Base-by-base conservation (phyloP, 2,329 filamentous ascomycete species). In the Monilinia polystroma region DNA sequence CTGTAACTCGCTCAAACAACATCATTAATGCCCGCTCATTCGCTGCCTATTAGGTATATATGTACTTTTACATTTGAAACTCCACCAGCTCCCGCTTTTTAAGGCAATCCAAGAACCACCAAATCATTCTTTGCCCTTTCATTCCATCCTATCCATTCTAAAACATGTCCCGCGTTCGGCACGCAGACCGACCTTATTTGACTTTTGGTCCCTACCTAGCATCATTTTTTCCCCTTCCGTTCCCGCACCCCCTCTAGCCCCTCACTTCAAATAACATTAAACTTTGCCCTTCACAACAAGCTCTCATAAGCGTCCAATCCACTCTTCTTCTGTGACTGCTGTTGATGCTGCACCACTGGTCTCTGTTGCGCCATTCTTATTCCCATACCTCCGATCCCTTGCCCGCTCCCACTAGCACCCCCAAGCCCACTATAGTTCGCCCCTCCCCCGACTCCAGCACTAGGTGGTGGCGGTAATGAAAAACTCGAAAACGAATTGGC, bases 241-340 rank as follows among this genome's bases (percentile, higher is more conserved):
- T 20, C 10, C n/a, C 16, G 8, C 41, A 32, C 20, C 41, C 18
- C 26, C 3, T 60, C 26, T 1, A 23, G 23, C 23, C 23, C 23
- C 23, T 23, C 23, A 23, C 23, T 51, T 35, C 58, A 38, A n/a
- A 51, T 45, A 3, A 20, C 5, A 12, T 10, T 45, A 16, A 2
- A n/a, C 23, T 29, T 59, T 11, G 8, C 16, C 18, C 74, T 76
- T 72, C 60, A 86, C 68, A 86, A 73, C 69, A 86, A 78, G 75
- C 84, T 86, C 71, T 85, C 82, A 73, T 82, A 86, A 68, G 82
- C 83, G 75, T 85, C 84, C 67, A 86, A 73, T 1, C 83, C 83
- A 18, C 71, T 73, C 67, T 79, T 79, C 68, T 78, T 76, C 43
- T 78, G 76, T 23, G 64, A 32, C 16, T 72, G 32, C 47, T 68